Evolutionary conservation across 805 yeast species (phyloP).

Genomic region (Wickerhamomyces bovis): DNA sequence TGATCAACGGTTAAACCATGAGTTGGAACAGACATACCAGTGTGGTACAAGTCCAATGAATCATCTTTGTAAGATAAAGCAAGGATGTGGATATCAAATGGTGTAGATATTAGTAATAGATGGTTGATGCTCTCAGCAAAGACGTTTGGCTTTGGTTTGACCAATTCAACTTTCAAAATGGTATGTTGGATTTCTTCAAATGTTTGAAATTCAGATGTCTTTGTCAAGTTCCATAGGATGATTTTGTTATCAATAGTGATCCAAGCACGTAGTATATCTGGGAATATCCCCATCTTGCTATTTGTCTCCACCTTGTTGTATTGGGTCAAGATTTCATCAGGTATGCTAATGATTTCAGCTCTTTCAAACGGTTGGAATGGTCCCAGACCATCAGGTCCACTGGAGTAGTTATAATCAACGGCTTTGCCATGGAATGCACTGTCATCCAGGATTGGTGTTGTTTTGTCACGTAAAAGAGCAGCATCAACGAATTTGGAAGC

Average conservation of each 20-base stretch:
- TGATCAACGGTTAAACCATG: slow-evolving; percentile 71
- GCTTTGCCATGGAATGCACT: slow-evolving; percentile 45
- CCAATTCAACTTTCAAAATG: slow-evolving; percentile 67
- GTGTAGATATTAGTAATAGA: slow-evolving; percentile 71
- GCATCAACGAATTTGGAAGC: slow-evolving; percentile 60
- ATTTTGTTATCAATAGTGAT: slow-evolving; percentile 74
- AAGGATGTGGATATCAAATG: slow-evolving; percentile 67
- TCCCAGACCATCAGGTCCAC: slow-evolving; percentile 37
- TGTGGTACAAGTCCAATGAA: slow-evolving; percentile 66
- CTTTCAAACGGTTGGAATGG: slow-evolving; percentile 73
- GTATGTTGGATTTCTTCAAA: slow-evolving; percentile 80
- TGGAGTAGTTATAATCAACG: slow-evolving; percentile 63
- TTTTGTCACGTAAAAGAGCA: slow-evolving; percentile 51
- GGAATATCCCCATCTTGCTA: slow-evolving; percentile 77
- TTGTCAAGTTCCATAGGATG: slow-evolving; percentile 74
- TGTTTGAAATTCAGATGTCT: slow-evolving; percentile 61
- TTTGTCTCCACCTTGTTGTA: slow-evolving; percentile 58
- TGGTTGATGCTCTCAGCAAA: slow-evolving; percentile 75
- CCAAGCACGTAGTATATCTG: slow-evolving; percentile 82
- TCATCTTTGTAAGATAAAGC: slow-evolving; percentile 57
- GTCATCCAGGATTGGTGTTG: slow-evolving; percentile 50
- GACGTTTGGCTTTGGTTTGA: slow-evolving; percentile 74
- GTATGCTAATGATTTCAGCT: slow-evolving; percentile 60
- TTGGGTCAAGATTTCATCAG: slow-evolving; percentile 74
- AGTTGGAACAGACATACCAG: slow-evolving; percentile 73